Evolutionary conservation across 768 basidiomycete species (phyloP).

Genomic region (Pleurotus cornucopiae): DNA sequence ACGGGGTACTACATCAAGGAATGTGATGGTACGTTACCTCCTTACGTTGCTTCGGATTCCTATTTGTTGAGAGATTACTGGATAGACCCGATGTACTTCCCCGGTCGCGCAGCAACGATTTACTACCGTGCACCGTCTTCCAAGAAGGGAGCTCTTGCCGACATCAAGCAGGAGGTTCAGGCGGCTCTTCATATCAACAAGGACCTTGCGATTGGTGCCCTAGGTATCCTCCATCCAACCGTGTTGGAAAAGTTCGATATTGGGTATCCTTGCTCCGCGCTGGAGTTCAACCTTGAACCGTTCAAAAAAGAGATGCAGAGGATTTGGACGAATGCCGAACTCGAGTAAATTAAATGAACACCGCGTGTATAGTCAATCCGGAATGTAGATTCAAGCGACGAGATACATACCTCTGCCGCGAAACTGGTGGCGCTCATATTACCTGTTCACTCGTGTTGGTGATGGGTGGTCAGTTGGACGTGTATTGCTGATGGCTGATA

Average conservation of each 20-base stretch:
- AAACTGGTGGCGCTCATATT: too few species aligned
- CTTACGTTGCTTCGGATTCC: not conserved
- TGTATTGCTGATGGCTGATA: too few species aligned
- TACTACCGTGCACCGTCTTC: constrained; percentile 66
- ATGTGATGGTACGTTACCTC: constrained; percentile 59
- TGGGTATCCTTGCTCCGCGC: constrained; percentile 86
- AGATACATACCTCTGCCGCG: not conserved
- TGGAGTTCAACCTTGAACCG: constrained; percentile 95
- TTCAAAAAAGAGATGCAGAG: constrained; percentile 73
- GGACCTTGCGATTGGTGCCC: constrained; percentile 79
- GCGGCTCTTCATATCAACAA: constrained; percentile 33
- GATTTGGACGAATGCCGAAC: constrained; percentile 47
- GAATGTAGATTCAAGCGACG: constrained; percentile 10
- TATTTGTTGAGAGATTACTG: not conserved
- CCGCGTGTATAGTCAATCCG: not conserved
- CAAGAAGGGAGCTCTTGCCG: constrained; percentile 26
- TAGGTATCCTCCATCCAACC: constrained; percentile 90
- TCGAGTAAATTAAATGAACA: constrained; percentile 25
- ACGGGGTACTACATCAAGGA: constrained; percentile 93
- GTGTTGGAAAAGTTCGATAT: constrained; percentile 95
- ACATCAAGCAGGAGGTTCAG: constrained; percentile 41
- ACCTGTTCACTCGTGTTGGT: too few species aligned
- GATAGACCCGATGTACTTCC: constrained; percentile 90
- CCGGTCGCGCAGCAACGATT: constrained; percentile 89
- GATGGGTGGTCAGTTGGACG: not conserved